These are phyloP conservation scores for Spathaspora arborariae DNA, from an alignment of 805 yeast species.

Conservation along the genomic window DNA sequence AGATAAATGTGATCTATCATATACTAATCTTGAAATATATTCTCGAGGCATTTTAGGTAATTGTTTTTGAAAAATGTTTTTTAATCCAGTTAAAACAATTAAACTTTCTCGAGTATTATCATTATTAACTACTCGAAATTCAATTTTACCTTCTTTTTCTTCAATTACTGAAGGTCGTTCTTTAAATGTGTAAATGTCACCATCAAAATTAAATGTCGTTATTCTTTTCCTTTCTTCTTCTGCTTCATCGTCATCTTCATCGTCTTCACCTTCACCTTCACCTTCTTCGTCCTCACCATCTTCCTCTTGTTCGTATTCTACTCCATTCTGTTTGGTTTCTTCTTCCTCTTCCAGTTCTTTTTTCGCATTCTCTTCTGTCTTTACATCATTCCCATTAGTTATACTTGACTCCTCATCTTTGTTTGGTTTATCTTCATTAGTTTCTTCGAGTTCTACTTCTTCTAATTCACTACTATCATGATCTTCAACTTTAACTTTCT, in stretches of 20 bases:
- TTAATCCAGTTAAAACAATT: slow-evolving; percentile 90
- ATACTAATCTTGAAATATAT: slow-evolving; percentile 89
- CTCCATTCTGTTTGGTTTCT: slow-evolving; percentile 8
- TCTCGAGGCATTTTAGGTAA: slow-evolving; percentile 98
- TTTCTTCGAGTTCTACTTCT: too few species aligned
- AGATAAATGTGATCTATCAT: slow-evolving; percentile 89
- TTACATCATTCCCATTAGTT: slow-evolving; percentile 6
- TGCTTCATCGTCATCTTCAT: slow-evolving; percentile 42
- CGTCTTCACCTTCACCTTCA: slow-evolving; percentile 36
- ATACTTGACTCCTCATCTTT: slow-evolving; percentile 11
- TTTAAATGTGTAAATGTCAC: slow-evolving; percentile 74
- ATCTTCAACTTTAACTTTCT: slow-evolving; percentile 18
- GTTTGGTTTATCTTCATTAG: not conserved
- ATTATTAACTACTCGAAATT: slow-evolving; percentile 93
- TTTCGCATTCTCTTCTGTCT: slow-evolving; percentile 10
- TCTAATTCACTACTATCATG: too few species aligned
- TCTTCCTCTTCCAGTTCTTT: slow-evolving; percentile 15
- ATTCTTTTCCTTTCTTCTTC: slow-evolving; percentile 41
- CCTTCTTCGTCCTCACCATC: slow-evolving; percentile 24
- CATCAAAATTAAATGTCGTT: slow-evolving; percentile 64
- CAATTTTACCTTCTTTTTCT: slow-evolving; percentile 89
- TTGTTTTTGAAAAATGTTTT: slow-evolving; percentile 95
- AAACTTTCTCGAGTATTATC: slow-evolving; percentile 83
- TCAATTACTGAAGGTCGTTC: slow-evolving; percentile 94
- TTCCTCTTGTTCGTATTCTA: slow-evolving; percentile 11